Evolutionary conservation across 2,329 filamentous ascomycete genomes (phyloP).

Genomic region (Ophiostoma sp.): DNA sequence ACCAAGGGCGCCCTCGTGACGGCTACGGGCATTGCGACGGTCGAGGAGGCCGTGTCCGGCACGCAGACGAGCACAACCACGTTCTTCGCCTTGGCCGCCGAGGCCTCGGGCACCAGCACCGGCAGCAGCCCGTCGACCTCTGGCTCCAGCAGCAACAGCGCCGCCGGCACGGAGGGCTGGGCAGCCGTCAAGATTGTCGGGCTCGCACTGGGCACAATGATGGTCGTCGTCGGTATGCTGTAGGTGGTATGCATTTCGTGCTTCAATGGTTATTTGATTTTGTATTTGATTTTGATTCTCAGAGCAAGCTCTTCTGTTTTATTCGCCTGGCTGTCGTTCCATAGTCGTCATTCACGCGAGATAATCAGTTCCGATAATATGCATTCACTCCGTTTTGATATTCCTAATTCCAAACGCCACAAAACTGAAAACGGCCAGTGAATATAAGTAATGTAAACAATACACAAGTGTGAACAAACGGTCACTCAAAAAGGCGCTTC

Average conservation of each 20-base stretch:
- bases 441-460: no score
- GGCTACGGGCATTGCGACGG: slow-evolving; percentile 29
- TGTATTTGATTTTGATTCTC: neutral
- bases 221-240: slow-evolving; percentile 31
- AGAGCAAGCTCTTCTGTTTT: neutral
- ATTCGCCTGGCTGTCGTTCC: neutral
- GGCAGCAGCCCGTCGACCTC: neutral
- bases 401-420: slow-evolving; percentile 3
- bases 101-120: neutral
- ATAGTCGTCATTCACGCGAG: neutral
- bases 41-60: slow-evolving; percentile 33
- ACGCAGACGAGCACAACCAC: slow-evolving; percentile 32
- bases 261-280: neutral
- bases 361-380: neutral
- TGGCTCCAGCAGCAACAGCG: slow-evolving; percentile 1
- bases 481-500: neutral
- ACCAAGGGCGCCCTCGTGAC: slow-evolving; percentile 27
- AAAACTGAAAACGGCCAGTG: neutral
- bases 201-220: slow-evolving; percentile 30
- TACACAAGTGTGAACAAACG: neutral
- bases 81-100: slow-evolving; percentile 22
- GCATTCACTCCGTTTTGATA: slow-evolving; percentile 1
- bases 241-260: slow-evolving; percentile 19
- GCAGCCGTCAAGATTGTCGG: slow-evolving; percentile 29
- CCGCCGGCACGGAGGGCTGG: slow-evolving; percentile 4